phyloP scores from a whole-genome alignment of 352 stramenopile genomes.

The Globisporangium cylindrosporum region DNA sequence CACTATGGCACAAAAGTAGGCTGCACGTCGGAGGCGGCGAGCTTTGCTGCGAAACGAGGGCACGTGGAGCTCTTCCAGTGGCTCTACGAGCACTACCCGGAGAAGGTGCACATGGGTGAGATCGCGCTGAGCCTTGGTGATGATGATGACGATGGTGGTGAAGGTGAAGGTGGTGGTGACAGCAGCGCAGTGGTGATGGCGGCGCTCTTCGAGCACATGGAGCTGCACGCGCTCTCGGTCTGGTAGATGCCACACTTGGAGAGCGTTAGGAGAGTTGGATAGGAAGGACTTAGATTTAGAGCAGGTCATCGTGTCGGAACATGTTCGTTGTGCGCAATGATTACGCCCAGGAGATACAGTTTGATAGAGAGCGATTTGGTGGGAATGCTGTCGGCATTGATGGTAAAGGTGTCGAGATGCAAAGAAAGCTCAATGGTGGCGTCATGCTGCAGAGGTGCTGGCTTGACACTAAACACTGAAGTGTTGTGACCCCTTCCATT shows the following conservation, averaged over 20 bases:
- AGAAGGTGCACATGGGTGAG: not conserved
- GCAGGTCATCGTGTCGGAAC: not conserved
- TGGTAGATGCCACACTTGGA: not conserved
- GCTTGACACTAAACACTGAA: not conserved
- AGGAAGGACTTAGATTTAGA: not conserved
- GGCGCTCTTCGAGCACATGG: not conserved
- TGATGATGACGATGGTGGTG: not conserved
- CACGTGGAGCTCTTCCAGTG: conserved; percentile 13
- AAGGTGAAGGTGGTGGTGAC: not conserved
- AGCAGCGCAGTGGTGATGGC: not conserved
- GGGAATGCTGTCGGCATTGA: not conserved
- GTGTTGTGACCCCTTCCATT: not conserved
- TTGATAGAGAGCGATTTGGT: not conserved
- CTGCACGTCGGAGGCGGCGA: not conserved
- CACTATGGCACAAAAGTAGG: conserved; percentile 2
- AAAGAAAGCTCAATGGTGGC: no score
- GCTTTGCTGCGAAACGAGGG: not conserved
- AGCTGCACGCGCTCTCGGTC: not conserved
- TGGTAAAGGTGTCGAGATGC: no score
- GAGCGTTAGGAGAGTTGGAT: not conserved
- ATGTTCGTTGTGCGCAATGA: not conserved
- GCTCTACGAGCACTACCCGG: not conserved
- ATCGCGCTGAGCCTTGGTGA: not conserved
- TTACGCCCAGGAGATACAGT: not conserved
- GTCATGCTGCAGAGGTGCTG: no score